Evolutionary conservation across 345 rosid species (phyloP).

Genomic region (Punica granatum): DNA sequence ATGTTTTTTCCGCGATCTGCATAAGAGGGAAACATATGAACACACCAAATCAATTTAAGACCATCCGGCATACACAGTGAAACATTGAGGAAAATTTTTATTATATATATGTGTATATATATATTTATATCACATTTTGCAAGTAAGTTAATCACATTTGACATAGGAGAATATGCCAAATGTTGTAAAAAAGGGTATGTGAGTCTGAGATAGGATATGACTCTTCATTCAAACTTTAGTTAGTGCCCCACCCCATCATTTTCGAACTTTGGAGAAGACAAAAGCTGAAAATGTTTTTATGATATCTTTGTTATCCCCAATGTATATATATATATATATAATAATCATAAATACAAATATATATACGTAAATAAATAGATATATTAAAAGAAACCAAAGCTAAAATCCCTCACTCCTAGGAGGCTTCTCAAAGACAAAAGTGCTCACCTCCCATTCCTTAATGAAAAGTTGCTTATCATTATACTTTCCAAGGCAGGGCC

Average conservation of each 20-base stretch:
- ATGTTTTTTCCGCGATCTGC: too few species aligned
- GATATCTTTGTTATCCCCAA: constrained; percentile 18
- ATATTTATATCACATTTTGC: too few species aligned
- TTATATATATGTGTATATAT: too few species aligned
- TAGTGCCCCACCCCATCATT: constrained; percentile 20
- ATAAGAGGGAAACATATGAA: too few species aligned
- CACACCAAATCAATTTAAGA: too few species aligned
- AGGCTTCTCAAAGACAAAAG: constrained; percentile 56
- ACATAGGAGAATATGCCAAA: constrained; percentile 6
- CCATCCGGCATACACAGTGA: too few species aligned
- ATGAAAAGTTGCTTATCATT: constrained; percentile 42
- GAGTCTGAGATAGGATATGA: not conserved
- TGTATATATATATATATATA: not conserved
- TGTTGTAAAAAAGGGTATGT: not conserved
- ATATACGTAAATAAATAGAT: not conserved
- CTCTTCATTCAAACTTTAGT: constrained; percentile 7
- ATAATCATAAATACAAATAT: not conserved
- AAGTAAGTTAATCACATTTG: not conserved
- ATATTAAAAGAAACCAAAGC: not conserved
- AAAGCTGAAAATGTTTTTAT: constrained; percentile 26
- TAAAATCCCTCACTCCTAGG: constrained; percentile 34
- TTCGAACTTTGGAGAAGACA: constrained; percentile 20
- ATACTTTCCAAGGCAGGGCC: constrained; percentile 24
- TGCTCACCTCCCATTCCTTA: constrained; percentile 30
- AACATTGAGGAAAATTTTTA: too few species aligned